A percentile compares a stretch with the other conserved stretches of the same genome.
Evolutionary conservation across 208 protist species (phyloP).

Genomic region (Leishmania braziliensis): DNA sequence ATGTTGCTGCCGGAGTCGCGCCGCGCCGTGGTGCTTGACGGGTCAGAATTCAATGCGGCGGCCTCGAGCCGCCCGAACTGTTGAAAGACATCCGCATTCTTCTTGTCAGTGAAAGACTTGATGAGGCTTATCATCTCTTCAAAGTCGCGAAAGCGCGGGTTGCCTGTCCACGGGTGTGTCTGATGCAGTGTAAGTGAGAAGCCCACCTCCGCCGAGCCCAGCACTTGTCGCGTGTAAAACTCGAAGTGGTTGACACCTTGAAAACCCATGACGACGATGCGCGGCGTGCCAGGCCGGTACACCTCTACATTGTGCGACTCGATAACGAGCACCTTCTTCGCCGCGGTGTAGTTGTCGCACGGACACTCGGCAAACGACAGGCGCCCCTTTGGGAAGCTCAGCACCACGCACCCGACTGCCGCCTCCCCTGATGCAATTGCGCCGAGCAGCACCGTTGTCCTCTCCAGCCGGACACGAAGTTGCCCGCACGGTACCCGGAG

Average conservation of each 20-base stretch:
- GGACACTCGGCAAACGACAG: slow-evolving; percentile 82
- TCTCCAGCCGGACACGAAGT: slow-evolving; percentile 50
- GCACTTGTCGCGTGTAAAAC: slow-evolving; percentile 78
- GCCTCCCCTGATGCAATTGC: slow-evolving; percentile 47
- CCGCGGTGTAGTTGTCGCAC: slow-evolving; percentile 53
- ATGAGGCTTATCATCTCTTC: slow-evolving; percentile 80
- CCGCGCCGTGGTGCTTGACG: slow-evolving; percentile 5
- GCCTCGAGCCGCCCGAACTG: slow-evolving; percentile 56
- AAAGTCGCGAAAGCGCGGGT: slow-evolving; percentile 87
- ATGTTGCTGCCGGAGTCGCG: slow-evolving; percentile 7
- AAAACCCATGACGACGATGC: slow-evolving; percentile 80
- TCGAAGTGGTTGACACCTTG: slow-evolving; percentile 74
- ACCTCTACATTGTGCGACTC: slow-evolving; percentile 79
- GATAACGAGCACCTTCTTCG: slow-evolving; percentile 75
- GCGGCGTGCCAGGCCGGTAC: slow-evolving; percentile 56
- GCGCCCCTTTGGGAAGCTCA: slow-evolving; percentile 48
- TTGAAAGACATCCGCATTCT: slow-evolving; percentile 73
- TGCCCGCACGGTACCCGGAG: slow-evolving; percentile 72
- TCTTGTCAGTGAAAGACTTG: slow-evolving; percentile 79
- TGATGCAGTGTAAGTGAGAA: slow-evolving; percentile 78
- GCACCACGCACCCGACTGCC: slow-evolving; percentile 59
- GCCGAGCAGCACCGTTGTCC: slow-evolving; percentile 70
- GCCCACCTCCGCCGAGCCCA: slow-evolving; percentile 60
- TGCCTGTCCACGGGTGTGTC: slow-evolving; percentile 88
- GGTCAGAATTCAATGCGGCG: slow-evolving; percentile 14